Evolutionary conservation across 2,329 filamentous ascomycete species (phyloP).

Genomic region (Raffaelea ambrosiae): DNA sequence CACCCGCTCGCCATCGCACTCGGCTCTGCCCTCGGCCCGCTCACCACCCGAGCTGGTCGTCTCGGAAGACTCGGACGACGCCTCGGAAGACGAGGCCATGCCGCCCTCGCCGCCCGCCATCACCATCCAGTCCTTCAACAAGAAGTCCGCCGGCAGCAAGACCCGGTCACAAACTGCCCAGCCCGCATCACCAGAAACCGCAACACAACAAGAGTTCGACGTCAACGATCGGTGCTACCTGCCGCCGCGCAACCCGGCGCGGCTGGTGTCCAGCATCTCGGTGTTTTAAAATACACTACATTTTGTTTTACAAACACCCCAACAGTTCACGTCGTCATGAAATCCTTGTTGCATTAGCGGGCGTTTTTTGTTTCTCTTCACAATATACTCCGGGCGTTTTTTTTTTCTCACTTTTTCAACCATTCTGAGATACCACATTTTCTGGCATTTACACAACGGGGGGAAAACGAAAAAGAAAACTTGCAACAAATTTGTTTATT

Average conservation of each 20-base stretch:
- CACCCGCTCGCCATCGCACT: slow-evolving; percentile 60
- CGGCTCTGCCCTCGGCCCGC: slow-evolving; percentile 22
- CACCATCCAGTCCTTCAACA: slow-evolving; percentile 49
- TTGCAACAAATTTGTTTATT: background rate
- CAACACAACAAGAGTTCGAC: slow-evolving; percentile 24
- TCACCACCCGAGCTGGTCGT: slow-evolving; percentile 56
- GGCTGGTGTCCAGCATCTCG: slow-evolving; percentile 46
- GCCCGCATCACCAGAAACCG: slow-evolving; percentile 13
- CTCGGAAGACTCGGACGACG: slow-evolving; percentile 54
- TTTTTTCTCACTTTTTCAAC: background rate
- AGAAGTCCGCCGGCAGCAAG: slow-evolving; percentile 34
- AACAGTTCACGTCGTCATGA: background rate
- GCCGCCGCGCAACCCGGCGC: slow-evolving; percentile 39
- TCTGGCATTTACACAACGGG: too few relatives aligned
- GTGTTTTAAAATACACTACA: slow-evolving; percentile 35
- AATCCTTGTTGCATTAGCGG: background rate
- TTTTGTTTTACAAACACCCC: background rate
- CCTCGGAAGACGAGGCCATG: slow-evolving; percentile 65
- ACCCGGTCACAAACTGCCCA: background rate
- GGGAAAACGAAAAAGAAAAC: background rate
- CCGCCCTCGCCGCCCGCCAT: slow-evolving; percentile 59
- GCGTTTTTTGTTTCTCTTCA: background rate
- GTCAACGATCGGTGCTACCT: slow-evolving; percentile 48
- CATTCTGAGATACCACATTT: background rate
- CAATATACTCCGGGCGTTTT: background rate